Percentiles rank a stretch among this genome's conserved stretches.
These are phyloP conservation scores for Aspergillus chevalieri DNA, from an alignment of 2,329 filamentous ascomycete species.

Conservation along the genomic window DNA sequence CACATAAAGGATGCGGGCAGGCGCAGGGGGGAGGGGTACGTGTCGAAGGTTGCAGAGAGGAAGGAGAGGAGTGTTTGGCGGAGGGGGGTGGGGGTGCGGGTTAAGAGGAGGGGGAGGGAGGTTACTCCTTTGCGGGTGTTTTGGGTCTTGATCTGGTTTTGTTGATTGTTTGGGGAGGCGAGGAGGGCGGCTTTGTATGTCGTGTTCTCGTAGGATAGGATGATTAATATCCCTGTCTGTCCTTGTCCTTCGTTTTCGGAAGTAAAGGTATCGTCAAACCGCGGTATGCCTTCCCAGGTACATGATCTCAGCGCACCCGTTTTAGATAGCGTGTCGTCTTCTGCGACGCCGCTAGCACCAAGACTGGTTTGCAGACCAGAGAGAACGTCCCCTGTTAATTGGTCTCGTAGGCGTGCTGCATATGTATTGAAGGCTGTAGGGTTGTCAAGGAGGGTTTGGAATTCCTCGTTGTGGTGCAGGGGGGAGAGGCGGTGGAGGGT, in stretches of 20 bases:
- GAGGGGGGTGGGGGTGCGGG: conserved; percentile 46
- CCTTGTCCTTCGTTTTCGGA: conserved; percentile 16
- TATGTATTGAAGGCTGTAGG: conserved; percentile 37
- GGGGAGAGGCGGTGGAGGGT: conserved; percentile 49
- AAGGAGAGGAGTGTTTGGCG: conserved; percentile 47
- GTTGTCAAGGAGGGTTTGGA: conserved; percentile 28
- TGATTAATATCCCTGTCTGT: conserved; percentile 42
- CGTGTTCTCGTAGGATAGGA: conserved; percentile 45
- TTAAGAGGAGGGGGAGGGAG: conserved; percentile 45
- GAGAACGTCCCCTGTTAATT: conserved; percentile 45
- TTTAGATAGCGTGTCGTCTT: conserved; percentile 37
- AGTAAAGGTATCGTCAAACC: conserved; percentile 19
- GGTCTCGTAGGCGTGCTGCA: conserved; percentile 43
- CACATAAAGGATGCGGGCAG: conserved; percentile 43
- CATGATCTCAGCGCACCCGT: conserved; percentile 45
- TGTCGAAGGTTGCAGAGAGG: conserved; percentile 46
- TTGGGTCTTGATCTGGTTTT: conserved; percentile 1
- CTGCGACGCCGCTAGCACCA: conserved; percentile 13
- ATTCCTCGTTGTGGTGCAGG: conserved; percentile 44
- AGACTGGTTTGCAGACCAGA: conserved; percentile 40
- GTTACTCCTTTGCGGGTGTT: conserved; percentile 33
- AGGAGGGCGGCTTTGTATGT: conserved; percentile 48
- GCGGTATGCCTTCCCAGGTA: conserved; percentile 36
- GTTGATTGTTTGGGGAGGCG: conserved; percentile 25
- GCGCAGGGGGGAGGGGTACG: conserved; percentile 40